Base-by-base conservation (phyloP, 1,139 yeast species). In the Lodderomyces orthopsilosis region DNA sequence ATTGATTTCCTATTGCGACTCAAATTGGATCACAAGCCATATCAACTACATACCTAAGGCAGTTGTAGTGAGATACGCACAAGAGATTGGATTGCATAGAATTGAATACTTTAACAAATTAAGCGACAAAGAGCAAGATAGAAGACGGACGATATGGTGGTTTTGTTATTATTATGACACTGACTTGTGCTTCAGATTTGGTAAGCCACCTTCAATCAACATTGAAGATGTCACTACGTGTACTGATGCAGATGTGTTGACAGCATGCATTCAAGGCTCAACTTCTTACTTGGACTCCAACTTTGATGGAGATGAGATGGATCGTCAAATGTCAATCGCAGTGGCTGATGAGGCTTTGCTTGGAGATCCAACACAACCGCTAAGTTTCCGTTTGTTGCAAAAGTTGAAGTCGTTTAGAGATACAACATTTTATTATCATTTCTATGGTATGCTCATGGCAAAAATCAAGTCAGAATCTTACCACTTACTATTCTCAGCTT, bases 11-110 rank as follows among this genome's bases (percentile, higher is more conserved):
- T 77, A 71, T 52, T 62, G 77, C 8, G 81, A 79, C 40, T 61
- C 66, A 2, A 65, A 70, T 39, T 60, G 73, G 54, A 58, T 74
- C 12, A 57, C 67, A 5, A 68, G 78, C 14, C 75, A 74, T 30
- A 61, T 66, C 30, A 68, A 74, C 30, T 74, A 70, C 51, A 63
- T 72, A 28, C 53, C 83, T 9, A 57, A 72, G 0, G 63, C 83
- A 0, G 70, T 77, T 7, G 83, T 83, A 1, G 70, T 79, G 2
- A 65, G 88, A 44, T 74, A 70, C 50, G 86, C 88, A 0, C 81
- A 76, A 50, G 84, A 79, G 40, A 60, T 83, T 45, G 94, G 94
- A 0, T 62, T 86, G 19, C 86, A 85, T 54, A 62, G 88, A 27
- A 63, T 62, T 13, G 88, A 83, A 49, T 61, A 76, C 2, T 71